Base-by-base conservation (phyloP, 345 rosid species). In the Hevea brasiliensis region DNA sequence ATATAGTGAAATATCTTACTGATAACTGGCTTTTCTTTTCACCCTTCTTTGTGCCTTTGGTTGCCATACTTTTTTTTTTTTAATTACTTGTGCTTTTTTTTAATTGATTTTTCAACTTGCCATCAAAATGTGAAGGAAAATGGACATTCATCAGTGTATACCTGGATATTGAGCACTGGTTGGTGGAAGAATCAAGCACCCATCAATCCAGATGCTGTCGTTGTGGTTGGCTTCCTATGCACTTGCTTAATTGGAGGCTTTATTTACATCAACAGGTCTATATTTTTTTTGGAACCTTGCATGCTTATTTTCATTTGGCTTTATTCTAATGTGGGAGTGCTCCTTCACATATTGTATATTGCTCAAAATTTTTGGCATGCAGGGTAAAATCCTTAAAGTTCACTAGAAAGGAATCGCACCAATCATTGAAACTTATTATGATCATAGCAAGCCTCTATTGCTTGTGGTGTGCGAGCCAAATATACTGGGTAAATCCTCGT, bases 111-210 rank as follows among this genome's bases (percentile, higher is more conserved):
- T 57, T 44, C 24, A 47, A 26, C 14, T 29, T 42, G 24, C 55
- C 69, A 24, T 71, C 58, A 60, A 54, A 32, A 44, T 53, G 62
- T 70, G 11, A 77, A 89, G 91, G 94, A 87, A 81, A 84, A 89
- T 60, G 94, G 94, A 1, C 86, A 81, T 29, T 87, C 89, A 18
- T 59, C 85, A 23, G 80, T 81, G 84, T 89, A 87, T 78, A 76
- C 82, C 32, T 89, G 94, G 91, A 84, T 89, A 73, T 71, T 87
- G 75, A 85, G 90, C 84, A 89, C 91, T 17, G 91, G 94, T 32
- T 87, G 94, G 94, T 89, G 91, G 94, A 78, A 83, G 73, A 67
- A 70, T 57, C 82, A 81, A 15, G 91, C 94, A 50, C 85, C 87
- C 26, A 72, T 86, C 74, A 89, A 87, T 82, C 87, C 87, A 45